A percentile compares a stretch with the other conserved stretches of the same genome.
Conservation (phyloP, 495 filamentous ascomycete genomes). For the Penicilliopsis zonata region DNA sequence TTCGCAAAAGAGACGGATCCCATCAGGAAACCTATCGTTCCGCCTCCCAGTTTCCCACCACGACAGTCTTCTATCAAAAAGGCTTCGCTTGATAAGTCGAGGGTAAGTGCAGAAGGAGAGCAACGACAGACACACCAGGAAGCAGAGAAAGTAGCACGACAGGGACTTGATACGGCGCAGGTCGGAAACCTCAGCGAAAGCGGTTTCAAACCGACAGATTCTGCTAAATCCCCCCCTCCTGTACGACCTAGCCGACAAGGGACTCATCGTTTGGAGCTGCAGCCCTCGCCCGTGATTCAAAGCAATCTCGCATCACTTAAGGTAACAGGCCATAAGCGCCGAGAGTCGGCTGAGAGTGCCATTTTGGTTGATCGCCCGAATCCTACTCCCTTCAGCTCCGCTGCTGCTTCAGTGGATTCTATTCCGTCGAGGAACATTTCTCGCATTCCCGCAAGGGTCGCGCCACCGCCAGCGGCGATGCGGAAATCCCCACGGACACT, state of each 20-base stretch:
- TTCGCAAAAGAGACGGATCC: conserved; percentile 4
- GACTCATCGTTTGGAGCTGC: conserved; percentile 51
- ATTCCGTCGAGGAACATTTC: conserved; percentile 22
- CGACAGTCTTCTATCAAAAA: conserved; percentile 50
- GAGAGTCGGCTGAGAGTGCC: conserved; percentile 27
- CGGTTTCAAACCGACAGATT: no score
- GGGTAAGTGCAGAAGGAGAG: no score
- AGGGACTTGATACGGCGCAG: no score
- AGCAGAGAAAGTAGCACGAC: conserved; percentile 14
- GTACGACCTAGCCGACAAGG: conserved; percentile 72
- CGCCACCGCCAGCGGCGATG: conserved; percentile 19
- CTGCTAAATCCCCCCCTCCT: no score
- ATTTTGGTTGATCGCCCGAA: conserved; percentile 3
- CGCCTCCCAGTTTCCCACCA: conserved; percentile 48
- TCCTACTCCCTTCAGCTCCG: conserved; percentile 12
- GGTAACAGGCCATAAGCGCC: conserved; percentile 29
- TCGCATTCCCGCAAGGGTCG: conserved; percentile 27
- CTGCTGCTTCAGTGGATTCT: conserved; percentile 26
- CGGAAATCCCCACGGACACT: conserved; percentile 20
- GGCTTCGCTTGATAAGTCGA: conserved; percentile 11
- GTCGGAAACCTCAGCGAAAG: no score
- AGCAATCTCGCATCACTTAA: conserved; percentile 52
- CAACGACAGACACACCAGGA: no score
- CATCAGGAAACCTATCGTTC: conserved; percentile 19
- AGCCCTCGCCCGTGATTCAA: conserved; percentile 58